Evolutionary conservation across 768 basidiomycete genomes (phyloP).

Genomic region (Tephrocybe sp.): DNA sequence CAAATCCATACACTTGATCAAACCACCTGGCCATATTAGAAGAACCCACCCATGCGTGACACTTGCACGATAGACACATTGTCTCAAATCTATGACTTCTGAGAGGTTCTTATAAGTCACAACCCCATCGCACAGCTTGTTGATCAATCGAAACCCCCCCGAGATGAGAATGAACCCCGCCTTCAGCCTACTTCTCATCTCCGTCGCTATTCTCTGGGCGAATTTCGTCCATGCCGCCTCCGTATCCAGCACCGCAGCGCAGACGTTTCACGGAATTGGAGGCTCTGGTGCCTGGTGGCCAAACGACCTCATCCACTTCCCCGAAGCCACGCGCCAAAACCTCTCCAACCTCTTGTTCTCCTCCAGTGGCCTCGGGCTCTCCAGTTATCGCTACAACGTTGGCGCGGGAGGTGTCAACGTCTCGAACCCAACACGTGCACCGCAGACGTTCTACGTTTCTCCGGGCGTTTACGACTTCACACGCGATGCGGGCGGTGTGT

Average conservation of each 20-base stretch:
- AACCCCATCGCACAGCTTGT: background rate
- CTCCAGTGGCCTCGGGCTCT: conserved; percentile 34
- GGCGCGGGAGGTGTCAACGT: conserved; percentile 43
- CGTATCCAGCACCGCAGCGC: conserved; percentile 28
- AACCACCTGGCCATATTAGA: conserved; percentile 8
- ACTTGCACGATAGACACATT: background rate
- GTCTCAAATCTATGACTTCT: background rate
- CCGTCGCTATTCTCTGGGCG: background rate
- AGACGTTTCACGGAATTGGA: conserved; percentile 38
- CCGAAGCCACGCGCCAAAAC: conserved; percentile 37
- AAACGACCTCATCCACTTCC: conserved; percentile 38
- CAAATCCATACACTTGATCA: conserved; percentile 13
- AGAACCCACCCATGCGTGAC: conserved; percentile 1
- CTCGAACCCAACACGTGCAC: conserved; percentile 34
- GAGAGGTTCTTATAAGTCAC: background rate
- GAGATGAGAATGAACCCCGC: conserved; percentile 4
- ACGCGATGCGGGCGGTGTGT: conserved; percentile 37
- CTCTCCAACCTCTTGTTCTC: conserved; percentile 40
- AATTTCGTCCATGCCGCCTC: conserved; percentile 15
- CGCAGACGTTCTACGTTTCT: conserved; percentile 35
- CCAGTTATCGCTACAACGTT: conserved; percentile 41
- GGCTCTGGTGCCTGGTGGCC: conserved; percentile 50
- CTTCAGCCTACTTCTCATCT: background rate
- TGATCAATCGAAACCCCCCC: background rate
- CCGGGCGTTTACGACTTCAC: conserved; percentile 38